phyloP scores from a whole-genome alignment of 768 basidiomycete species.

The Boletellus emodensis region DNA sequence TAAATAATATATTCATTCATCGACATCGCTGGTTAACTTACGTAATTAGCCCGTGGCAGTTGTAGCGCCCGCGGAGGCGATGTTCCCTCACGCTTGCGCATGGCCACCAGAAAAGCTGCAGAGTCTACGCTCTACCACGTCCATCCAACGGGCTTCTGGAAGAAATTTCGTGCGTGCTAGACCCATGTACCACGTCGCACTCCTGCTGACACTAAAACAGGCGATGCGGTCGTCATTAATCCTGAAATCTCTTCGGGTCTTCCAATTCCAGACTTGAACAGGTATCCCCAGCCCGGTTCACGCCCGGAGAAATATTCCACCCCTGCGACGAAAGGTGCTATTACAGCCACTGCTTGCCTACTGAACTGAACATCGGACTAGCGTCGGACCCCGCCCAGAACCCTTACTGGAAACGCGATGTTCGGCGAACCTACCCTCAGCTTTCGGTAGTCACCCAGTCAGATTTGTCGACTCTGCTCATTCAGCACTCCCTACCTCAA shows the following conservation, averaged over 20 bases:
- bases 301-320: slow-evolving; percentile 82
- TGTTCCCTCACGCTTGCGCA: slow-evolving; percentile 30
- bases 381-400: slow-evolving; percentile 86
- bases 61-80: neutral
- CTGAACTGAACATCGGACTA: slow-evolving; percentile 27
- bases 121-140: slow-evolving; percentile 91
- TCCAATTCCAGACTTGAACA: slow-evolving; percentile 65
- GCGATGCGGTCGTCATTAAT: slow-evolving; percentile 79
- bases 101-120: slow-evolving; percentile 76
- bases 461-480: slow-evolving; percentile 74
- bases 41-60: slow-evolving; percentile 2
- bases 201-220: slow-evolving; percentile 37
- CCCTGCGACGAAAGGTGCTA: slow-evolving; percentile 80
- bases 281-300: slow-evolving; percentile 86
- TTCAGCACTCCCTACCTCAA: slow-evolving; percentile 67
- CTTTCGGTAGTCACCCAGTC: slow-evolving; percentile 84
- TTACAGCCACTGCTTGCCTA: neutral
- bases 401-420: slow-evolving; percentile 96
- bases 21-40: slow-evolving; percentile 6
- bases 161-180: slow-evolving; percentile 77
- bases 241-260: slow-evolving; percentile 90
- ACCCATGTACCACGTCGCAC: neutral
- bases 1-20: no score
- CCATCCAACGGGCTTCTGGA: slow-evolving; percentile 90
- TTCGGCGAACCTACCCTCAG: slow-evolving; percentile 88